Base-by-base conservation (phyloP, 2,329 filamentous ascomycete species). In the Beauveria caledonica region DNA sequence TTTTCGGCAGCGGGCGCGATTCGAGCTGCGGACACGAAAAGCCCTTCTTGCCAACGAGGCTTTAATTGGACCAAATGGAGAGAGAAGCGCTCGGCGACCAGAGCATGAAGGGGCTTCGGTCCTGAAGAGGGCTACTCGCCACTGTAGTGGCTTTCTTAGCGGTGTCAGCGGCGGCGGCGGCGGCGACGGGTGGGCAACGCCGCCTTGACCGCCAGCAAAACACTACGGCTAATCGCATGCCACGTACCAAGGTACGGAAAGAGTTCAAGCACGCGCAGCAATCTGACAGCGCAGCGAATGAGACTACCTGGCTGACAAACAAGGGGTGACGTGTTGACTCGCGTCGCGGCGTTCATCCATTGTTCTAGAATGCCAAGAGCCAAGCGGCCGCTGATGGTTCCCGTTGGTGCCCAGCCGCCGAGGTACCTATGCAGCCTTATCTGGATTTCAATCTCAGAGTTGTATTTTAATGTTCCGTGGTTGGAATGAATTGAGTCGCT, bases 331-430 rank as follows among this genome's bases (percentile, higher is more conserved):
- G 10, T 25, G 21, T 25, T 27, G 19, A 23, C 13, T 21, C 21
- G 13, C 6, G 21, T 19, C 11, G 23, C 45, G 23, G 17, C 15
- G 54, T 19, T 23, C 44, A 17, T 55, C 44, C 9, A 57, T 57
- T 57, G 54, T 57, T 48, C 44, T 39, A 40, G 44, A 57, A 27
- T 57, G 54, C 44, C 45, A 48, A 49, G 54, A 48, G 25, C 25
- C 17, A 27, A 6, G 40, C 10, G n/a, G 53, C n/a, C 52, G 13
- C 36, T n/a, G 8, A 23, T 13, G 25, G 29, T 33, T 33, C 36
- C 23, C 33, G 39, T 19, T 42, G 25, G 15, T 29, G 25, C 39
- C 52, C 39, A 45, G 52, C 39, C 40, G 21, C 17, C 29, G 11
- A 23, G n/a, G 9, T 19, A 19, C 11, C 29, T 29, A 36, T 57